These are phyloP conservation scores for Aureobasidium musti DNA, from an alignment of 2,329 filamentous ascomycete genomes.

Conservation along the genomic window DNA sequence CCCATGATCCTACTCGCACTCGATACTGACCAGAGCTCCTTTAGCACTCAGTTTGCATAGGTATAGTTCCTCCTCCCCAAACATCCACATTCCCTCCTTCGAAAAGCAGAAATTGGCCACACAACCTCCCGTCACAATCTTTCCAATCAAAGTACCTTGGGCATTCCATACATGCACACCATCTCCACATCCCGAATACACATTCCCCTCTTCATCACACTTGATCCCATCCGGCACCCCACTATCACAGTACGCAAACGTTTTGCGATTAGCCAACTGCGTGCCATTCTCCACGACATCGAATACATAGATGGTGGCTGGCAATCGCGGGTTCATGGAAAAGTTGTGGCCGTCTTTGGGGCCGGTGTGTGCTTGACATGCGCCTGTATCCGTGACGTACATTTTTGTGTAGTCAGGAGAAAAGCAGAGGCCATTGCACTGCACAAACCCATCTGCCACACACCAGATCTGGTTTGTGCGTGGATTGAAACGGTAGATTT, in stretches of 20 bases:
- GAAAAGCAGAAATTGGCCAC: slow-evolving; percentile 42
- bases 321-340: slow-evolving; percentile 40
- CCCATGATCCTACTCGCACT: slow-evolving; percentile 29
- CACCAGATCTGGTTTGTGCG: slow-evolving; percentile 55
- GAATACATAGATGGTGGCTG: slow-evolving; percentile 44
- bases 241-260: slow-evolving; percentile 57
- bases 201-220: slow-evolving; percentile 56
- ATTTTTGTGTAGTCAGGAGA: slow-evolving; percentile 55
- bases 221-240: slow-evolving; percentile 63
- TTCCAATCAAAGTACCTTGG: slow-evolving; percentile 55
- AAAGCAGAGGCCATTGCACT: slow-evolving; percentile 61
- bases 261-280: slow-evolving; percentile 38
- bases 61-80: slow-evolving; percentile 34
- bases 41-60: slow-evolving; percentile 30
- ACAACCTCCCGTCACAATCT: slow-evolving; percentile 55
- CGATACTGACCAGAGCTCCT: slow-evolving; percentile 31
- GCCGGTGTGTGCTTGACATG: slow-evolving; percentile 41
- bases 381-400: slow-evolving; percentile 62
- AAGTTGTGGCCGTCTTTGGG: slow-evolving; percentile 33
- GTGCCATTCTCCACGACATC: slow-evolving; percentile 40
- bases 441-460: slow-evolving; percentile 59
- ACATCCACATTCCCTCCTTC: slow-evolving; percentile 34
- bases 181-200: slow-evolving; percentile 59
- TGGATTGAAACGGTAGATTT: slow-evolving; percentile 60
- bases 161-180: slow-evolving; percentile 58